phyloP scores from a whole-genome alignment of 305 asterid genomes.

The Fraxinus paxiana region DNA sequence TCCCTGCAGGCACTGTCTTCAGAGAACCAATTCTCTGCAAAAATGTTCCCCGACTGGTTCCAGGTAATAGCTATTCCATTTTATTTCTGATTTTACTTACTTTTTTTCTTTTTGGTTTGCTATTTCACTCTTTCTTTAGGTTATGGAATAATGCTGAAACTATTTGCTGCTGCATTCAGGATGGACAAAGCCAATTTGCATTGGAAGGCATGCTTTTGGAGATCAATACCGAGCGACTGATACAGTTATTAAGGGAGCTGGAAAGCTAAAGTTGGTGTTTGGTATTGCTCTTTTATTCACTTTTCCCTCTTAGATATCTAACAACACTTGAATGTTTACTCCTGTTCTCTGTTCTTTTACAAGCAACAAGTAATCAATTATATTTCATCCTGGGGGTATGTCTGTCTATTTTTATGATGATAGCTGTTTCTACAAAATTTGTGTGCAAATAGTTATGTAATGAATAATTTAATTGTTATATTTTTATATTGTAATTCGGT shows the following conservation, averaged over 20 bases:
- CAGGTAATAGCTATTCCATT: constrained; percentile 40
- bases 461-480: constrained; percentile 2
- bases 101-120: neutral
- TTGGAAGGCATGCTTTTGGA: constrained; percentile 96
- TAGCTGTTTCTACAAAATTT: neutral
- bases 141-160: constrained; percentile 16
- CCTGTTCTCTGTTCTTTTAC: neutral
- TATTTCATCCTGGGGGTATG: neutral
- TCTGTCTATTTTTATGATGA: neutral
- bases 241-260: constrained; percentile 80
- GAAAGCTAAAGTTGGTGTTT: constrained; percentile 80
- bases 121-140: constrained; percentile 17
- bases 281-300: constrained; percentile 42
- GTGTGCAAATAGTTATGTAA: neutral
- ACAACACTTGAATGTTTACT: neutral
- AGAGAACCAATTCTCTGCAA: constrained; percentile 92
- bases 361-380: neutral
- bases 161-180: constrained; percentile 42
- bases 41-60: constrained; percentile 85
- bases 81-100: neutral
- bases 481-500: neutral
- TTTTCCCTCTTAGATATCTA: neutral
- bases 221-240: constrained; percentile 94
- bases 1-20: constrained; percentile 70
- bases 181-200: constrained; percentile 94